Base-by-base conservation (phyloP, 768 basidiomycete species). In the Boletus rex-veris region DNA sequence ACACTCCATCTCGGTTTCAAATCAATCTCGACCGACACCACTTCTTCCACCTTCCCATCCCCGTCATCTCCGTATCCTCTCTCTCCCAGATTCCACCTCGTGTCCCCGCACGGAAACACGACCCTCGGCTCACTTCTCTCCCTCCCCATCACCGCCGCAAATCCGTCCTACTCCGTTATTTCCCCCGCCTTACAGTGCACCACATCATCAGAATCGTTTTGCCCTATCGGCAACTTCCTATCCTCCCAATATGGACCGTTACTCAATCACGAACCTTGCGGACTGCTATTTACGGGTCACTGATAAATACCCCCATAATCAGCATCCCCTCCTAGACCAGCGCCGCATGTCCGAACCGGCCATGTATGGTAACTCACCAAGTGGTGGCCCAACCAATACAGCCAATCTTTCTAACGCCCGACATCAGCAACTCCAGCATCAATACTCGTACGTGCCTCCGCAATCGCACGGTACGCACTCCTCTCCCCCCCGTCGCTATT, bases 271-370 rank as follows among this genome's bases (percentile, higher is more conserved):
- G 61, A 60, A 75, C 64, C 67, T 67, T 66, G 65, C 73, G 51
- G 73, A 73, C 60, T 74, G 72, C 55, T 71, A 73, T 70, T 67
- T 75, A 68, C 77, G 74, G 65, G 63, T 62, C 54, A 67, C 51
- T 55, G 70, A 69, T 67, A 69, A 66, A 65, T 61, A 71, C 64
- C 56, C 67, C 59, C 68, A 65, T 61, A 69, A 62, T 68, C 69
- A 61, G 64, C 57, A 61, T 63, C 59, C 73, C 53, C 65, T 75
- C 58, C 69, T 79, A 53, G 83, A 84, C 72, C 81, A 82, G 49
- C 76, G 84, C 64, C 81, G 85, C 68, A 83, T 85, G 81, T 86
- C 85, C 63, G 84, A 86, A 66, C 83, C 85, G 44, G 71, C 80
- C 50, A 72, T 80, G 57, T 74, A 78, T 55, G 62, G 74, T 60